These are phyloP conservation scores for Rhizopogon sp. DNA, from an alignment of 768 basidiomycete species.

Conservation along the genomic window DNA sequence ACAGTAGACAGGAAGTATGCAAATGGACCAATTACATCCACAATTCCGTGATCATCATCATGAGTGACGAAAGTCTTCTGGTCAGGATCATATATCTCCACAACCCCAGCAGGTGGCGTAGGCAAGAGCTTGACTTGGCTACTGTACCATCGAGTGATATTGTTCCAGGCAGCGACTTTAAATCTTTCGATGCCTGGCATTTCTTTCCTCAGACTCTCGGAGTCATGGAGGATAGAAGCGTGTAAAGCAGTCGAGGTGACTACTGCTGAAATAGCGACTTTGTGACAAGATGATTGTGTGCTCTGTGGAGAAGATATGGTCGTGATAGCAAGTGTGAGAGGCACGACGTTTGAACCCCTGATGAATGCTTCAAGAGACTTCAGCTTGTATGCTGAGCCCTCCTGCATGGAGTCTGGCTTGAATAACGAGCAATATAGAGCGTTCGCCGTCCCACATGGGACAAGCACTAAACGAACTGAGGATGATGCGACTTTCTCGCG, in stretches of 20 bases:
- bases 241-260: conserved; percentile 86
- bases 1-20: conserved; percentile 79
- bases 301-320: conserved; percentile 32
- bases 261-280: conserved; percentile 56
- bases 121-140: conserved; percentile 56
- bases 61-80: conserved; percentile 43
- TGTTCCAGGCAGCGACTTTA: conserved; percentile 77
- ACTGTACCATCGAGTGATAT: conserved; percentile 68
- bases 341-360: conserved; percentile 27
- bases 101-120: conserved; percentile 28
- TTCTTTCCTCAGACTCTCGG: conserved; percentile 63
- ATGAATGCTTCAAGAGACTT: conserved; percentile 54
- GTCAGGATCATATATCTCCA: conserved; percentile 59
- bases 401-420: conserved; percentile 34
- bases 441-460: conserved; percentile 90
- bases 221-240: conserved; percentile 78
- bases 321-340: conserved; percentile 53
- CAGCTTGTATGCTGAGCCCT: conserved; percentile 39
- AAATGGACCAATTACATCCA: conserved; percentile 71
- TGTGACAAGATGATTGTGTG: conserved; percentile 14
- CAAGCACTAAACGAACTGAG: conserved; percentile 41
- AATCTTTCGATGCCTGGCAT: conserved; percentile 82
- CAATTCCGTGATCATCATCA: conserved; percentile 29
- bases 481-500: conserved; percentile 8
- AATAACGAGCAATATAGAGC: conserved; percentile 82